Percentiles rank a stretch among this genome's conserved stretches.
These are phyloP conservation scores for Aspergillus ochraceoroseus DNA, from an alignment of 2,329 filamentous ascomycete genomes.

Conservation along the genomic window DNA sequence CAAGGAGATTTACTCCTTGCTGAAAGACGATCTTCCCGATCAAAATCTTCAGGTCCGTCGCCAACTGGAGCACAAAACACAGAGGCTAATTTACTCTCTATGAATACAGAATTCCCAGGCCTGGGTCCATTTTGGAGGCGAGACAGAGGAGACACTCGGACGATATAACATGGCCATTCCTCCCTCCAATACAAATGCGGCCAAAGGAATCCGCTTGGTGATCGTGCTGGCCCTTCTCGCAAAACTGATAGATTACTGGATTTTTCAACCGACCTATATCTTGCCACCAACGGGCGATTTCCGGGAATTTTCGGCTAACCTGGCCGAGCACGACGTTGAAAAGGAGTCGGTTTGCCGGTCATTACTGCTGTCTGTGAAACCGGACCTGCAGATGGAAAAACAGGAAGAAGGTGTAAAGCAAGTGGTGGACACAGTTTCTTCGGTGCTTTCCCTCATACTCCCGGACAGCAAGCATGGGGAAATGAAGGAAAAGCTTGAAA, in stretches of 20 bases:
- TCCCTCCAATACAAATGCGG: conserved; percentile 5
- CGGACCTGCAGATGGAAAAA: neutral
- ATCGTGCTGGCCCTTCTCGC: conserved; percentile 9
- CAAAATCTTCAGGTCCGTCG: conserved; percentile 6
- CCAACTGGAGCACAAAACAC: neutral
- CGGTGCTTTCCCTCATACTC: conserved; percentile 1
- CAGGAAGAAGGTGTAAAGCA: neutral
- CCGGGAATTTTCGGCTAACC: conserved; percentile 2
- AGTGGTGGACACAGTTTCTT: conserved; percentile 1
- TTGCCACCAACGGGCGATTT: neutral
- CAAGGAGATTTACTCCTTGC: conserved; percentile 2
- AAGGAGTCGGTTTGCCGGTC: conserved; percentile 7
- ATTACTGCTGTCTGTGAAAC: conserved; percentile 2
- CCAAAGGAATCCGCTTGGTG: conserved; percentile 7
- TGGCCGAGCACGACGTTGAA: conserved; percentile 4
- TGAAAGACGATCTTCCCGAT: conserved; percentile 4
- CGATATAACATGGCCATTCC: conserved; percentile 2
- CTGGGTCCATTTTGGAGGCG: conserved; percentile 1
- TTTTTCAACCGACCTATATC: conserved; percentile 11
- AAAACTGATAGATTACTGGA: conserved; percentile 2
- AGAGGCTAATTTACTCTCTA: neutral
- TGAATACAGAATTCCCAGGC: conserved; percentile 2
- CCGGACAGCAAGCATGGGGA: conserved; percentile 2
- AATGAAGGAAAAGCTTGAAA: conserved; percentile 1
- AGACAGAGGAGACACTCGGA: conserved; percentile 1